phyloP scores from a whole-genome alignment of 495 filamentous ascomycete genomes.

The Daldinia decipiens region DNA sequence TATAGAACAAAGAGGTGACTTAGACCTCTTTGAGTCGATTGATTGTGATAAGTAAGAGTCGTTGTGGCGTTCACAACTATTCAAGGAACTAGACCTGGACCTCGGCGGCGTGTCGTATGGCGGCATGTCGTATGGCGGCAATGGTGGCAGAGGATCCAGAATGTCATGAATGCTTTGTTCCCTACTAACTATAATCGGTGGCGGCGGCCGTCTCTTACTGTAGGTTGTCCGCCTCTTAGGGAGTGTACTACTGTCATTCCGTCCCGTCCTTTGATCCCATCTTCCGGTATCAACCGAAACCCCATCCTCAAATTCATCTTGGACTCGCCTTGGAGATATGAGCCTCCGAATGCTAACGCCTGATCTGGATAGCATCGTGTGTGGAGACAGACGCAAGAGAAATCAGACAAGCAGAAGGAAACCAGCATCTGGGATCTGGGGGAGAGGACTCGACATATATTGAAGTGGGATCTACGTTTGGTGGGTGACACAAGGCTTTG shows the following conservation, averaged over 20 bases:
- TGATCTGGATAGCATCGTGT: slow-evolving; percentile 57
- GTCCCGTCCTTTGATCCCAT: slow-evolving; percentile 27
- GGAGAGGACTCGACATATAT: slow-evolving; percentile 50
- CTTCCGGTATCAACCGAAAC: slow-evolving; percentile 48
- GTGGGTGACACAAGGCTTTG: slow-evolving; percentile 46
- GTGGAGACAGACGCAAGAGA: slow-evolving; percentile 37
- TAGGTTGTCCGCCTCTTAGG: slow-evolving; percentile 41
- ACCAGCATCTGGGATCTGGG: slow-evolving; percentile 36
- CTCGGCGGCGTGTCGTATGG: slow-evolving; percentile 51
- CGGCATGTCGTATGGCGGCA: slow-evolving; percentile 53
- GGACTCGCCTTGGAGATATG: slow-evolving; percentile 51
- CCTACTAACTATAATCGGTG: slow-evolving; percentile 53
- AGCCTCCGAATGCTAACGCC: slow-evolving; percentile 58
- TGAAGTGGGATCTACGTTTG: slow-evolving; percentile 38
- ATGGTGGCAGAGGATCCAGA: slow-evolving; percentile 51
- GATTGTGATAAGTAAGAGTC: slow-evolving; percentile 34
- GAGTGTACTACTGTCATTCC: slow-evolving; percentile 42
- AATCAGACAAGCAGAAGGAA: slow-evolving; percentile 38
- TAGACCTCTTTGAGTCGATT: slow-evolving; percentile 42
- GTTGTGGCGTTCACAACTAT: slow-evolving; percentile 53
- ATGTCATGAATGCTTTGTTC: slow-evolving; percentile 56
- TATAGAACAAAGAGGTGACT: slow-evolving; percentile 46
- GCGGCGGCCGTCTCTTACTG: slow-evolving; percentile 43
- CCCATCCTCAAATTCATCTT: slow-evolving; percentile 49
- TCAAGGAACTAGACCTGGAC: slow-evolving; percentile 61